Percentiles rank a stretch among this genome's conserved stretches.
Evolutionary conservation across 1,284 basidiomycete genomes (phyloP).

Genomic region (Pyrrhoderma noxium): DNA sequence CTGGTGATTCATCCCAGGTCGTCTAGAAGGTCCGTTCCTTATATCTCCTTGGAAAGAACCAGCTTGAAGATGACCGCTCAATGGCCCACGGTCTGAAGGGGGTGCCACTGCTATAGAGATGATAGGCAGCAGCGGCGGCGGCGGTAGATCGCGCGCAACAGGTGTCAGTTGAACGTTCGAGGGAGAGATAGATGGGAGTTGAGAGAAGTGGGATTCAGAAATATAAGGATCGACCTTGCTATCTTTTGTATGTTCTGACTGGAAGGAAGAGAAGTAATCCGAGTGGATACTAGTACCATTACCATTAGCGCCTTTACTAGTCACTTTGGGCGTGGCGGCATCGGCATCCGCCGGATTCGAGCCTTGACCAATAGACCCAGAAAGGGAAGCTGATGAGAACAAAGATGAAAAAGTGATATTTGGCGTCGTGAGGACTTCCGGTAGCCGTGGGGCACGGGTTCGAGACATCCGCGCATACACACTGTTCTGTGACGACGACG

Average conservation of each 20-base stretch:
- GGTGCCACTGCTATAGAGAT: not conserved
- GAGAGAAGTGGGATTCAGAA: not conserved
- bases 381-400: too few species aligned
- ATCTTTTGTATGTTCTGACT: not conserved
- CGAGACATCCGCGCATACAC: too few species aligned
- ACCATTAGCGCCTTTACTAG: not conserved
- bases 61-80: too few species aligned
- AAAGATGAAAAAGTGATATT: too few species aligned
- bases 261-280: constrained; percentile 10
- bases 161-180: not conserved
- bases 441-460: too few species aligned
- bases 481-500: too few species aligned
- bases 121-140: not conserved
- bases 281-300: not conserved
- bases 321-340: constrained; percentile 10
- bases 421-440: too few species aligned
- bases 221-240: not conserved
- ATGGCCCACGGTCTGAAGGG: not conserved
- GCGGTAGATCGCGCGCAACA: not conserved
- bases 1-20: constrained; percentile 52
- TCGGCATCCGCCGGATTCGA: not conserved
- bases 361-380: too few species aligned
- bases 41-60: too few species aligned
- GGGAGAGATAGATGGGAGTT: too few species aligned
- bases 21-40: constrained; percentile 15